Conservation (phyloP, 306 rosid genomes). For the Lathyrus tuberosus region DNA sequence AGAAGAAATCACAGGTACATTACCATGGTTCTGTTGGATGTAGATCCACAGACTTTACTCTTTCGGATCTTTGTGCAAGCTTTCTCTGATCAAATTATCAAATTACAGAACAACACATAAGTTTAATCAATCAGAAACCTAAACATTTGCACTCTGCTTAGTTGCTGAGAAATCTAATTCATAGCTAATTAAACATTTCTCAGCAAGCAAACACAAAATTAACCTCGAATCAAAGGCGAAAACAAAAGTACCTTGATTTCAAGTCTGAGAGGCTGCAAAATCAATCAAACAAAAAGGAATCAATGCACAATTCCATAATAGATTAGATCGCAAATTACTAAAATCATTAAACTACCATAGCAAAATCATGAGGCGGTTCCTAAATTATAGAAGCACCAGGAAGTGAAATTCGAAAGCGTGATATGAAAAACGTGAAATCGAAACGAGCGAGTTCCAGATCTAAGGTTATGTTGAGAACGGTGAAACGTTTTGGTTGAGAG, state of each 20-base stretch:
- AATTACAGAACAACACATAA: conserved; percentile 24
- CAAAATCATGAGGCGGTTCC: conserved; percentile 29
- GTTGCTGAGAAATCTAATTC: conserved; percentile 29
- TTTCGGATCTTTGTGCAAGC: conserved; percentile 67
- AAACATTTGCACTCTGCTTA: conserved; percentile 7
- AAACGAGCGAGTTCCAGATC: conserved; percentile 63
- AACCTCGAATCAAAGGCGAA: neutral
- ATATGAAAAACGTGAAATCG: conserved; percentile 49
- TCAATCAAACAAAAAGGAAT: conserved; percentile 42
- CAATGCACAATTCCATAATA: conserved; percentile 48
- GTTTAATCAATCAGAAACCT: conserved; percentile 32
- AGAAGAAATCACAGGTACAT: conserved; percentile 18
- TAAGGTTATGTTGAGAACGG: conserved; percentile 45
- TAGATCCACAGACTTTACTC: conserved; percentile 75
- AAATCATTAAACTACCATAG: conserved; percentile 29
- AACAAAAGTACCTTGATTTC: conserved; percentile 83
- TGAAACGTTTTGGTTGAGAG: conserved; percentile 18
- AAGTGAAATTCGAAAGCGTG: conserved; percentile 30
- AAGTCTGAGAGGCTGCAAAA: conserved; percentile 97
- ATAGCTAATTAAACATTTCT: neutral
- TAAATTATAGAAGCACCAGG: conserved; percentile 6
- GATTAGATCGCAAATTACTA: conserved; percentile 62
- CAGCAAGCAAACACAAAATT: neutral
- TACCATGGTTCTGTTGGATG: conserved; percentile 91
- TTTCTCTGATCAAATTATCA: conserved; percentile 50